These are phyloP conservation scores for Debaryomycetaceae sp. DNA, from an alignment of 1,139 yeast species.

Conservation along the genomic window DNA sequence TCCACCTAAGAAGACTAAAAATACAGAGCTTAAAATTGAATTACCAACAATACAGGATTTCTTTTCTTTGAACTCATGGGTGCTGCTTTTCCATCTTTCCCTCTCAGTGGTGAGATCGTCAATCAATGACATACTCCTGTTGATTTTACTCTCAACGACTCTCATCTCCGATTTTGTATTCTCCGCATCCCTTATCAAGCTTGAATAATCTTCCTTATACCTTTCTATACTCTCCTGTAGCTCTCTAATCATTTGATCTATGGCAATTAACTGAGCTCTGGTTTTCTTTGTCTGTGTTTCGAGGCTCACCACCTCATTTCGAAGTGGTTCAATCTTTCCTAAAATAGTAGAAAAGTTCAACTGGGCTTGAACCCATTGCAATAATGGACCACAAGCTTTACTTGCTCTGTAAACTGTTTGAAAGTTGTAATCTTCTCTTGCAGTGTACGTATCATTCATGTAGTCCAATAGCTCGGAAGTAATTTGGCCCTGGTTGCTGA, in stretches of 20 bases:
- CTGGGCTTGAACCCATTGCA: slow-evolving; percentile 91
- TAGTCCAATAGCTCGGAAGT: slow-evolving; percentile 47
- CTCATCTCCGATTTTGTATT: slow-evolving; percentile 68
- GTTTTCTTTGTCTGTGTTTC: slow-evolving; percentile 63
- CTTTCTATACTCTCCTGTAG: slow-evolving; percentile 64
- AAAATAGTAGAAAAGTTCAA: slow-evolving; percentile 65
- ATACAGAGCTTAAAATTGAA: slow-evolving; percentile 60
- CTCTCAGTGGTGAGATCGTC: slow-evolving; percentile 66
- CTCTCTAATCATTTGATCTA: slow-evolving; percentile 78
- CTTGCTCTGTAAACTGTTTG: slow-evolving; percentile 85
- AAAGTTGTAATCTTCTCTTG: slow-evolving; percentile 62
- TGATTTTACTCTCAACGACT: slow-evolving; percentile 57
- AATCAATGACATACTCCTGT: slow-evolving; percentile 59
- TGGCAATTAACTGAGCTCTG: slow-evolving; percentile 66
- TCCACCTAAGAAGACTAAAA: slow-evolving; percentile 58
- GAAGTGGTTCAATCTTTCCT: slow-evolving; percentile 71
- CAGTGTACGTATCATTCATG: slow-evolving; percentile 60
- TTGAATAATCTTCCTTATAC: slow-evolving; percentile 68
- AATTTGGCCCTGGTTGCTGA: slow-evolving; percentile 61
- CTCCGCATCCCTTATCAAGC: slow-evolving; percentile 74
- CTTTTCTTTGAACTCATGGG: slow-evolving; percentile 46
- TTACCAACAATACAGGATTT: slow-evolving; percentile 59
- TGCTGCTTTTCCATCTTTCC: slow-evolving; percentile 68
- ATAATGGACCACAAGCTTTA: slow-evolving; percentile 91
- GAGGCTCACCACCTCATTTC: slow-evolving; percentile 58